Conservation (phyloP, 306 rosid genomes). For the Prunus salicina region DNA sequence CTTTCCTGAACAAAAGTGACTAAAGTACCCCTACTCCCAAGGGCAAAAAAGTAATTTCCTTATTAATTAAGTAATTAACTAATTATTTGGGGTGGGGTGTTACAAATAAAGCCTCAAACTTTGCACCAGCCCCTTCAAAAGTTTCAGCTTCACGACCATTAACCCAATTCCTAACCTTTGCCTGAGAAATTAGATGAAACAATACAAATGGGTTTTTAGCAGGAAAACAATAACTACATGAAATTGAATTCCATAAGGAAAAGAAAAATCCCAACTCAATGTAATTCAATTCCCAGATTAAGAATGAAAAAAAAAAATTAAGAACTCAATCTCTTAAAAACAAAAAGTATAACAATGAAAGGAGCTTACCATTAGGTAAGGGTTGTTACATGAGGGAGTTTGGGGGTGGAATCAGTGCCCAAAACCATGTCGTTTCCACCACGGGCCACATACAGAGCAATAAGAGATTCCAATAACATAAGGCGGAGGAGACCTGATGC, state of each 20-base stretch:
- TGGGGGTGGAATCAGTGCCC: constrained; percentile 19
- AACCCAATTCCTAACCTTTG: constrained; percentile 63
- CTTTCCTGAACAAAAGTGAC: too few relatives aligned
- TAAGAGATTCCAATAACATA: constrained; percentile 29
- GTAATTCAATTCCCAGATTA: neutral
- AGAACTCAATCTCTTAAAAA: neutral
- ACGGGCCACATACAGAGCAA: constrained; percentile 29
- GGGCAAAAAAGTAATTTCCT: too few relatives aligned
- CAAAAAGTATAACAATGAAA: neutral
- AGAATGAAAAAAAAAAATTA: neutral
- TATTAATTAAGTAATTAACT: too few relatives aligned
- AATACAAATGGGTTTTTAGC: neutral
- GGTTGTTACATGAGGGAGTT: constrained; percentile 62
- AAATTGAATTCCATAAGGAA: neutral
- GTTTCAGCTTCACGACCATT: constrained; percentile 41
- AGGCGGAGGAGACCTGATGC: constrained; percentile 14
- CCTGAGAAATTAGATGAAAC: constrained; percentile 35
- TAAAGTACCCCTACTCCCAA: too few relatives aligned
- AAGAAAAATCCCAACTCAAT: neutral
- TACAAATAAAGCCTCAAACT: constrained; percentile 51
- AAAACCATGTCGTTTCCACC: constrained; percentile 26
- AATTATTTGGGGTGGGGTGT: too few relatives aligned
- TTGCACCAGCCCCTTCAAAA: constrained; percentile 55
- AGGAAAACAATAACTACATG: neutral
- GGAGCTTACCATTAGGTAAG: constrained; percentile 57